These are phyloP conservation scores for Mallotus japonicus DNA, from an alignment of 441 rosid species.

Conservation along the genomic window DNA sequence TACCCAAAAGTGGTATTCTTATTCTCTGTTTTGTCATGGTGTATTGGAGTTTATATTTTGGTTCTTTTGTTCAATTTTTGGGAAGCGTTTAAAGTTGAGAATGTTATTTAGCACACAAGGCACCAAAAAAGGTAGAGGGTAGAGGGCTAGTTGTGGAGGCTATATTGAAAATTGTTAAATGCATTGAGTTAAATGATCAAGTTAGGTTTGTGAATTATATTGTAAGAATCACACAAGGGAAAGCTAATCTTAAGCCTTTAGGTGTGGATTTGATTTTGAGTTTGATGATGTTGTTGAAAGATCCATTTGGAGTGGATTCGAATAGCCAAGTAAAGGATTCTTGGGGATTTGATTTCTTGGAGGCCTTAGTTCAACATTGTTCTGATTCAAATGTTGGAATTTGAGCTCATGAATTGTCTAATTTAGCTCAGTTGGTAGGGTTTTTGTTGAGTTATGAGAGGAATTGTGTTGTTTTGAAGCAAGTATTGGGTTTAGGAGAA, in stretches of 20 bases:
- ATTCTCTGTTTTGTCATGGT: too few species aligned
- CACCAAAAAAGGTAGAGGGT: conserved; percentile 87
- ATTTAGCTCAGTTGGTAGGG: conserved; percentile 75
- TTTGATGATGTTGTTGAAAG: conserved; percentile 48
- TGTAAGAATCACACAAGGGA: conserved; percentile 69
- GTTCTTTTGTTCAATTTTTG: too few species aligned
- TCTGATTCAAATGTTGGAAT: conserved; percentile 53
- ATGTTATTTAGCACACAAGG: conserved; percentile 61
- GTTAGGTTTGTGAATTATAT: conserved; percentile 50
- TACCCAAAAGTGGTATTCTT: too few species aligned
- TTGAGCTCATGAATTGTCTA: conserved; percentile 79
- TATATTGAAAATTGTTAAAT: conserved; percentile 60
- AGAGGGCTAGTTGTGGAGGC: conserved; percentile 81
- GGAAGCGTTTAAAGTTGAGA: too few species aligned
- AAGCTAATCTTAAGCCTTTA: conserved; percentile 59
- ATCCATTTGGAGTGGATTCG: conserved; percentile 41
- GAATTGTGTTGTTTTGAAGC: conserved; percentile 47
- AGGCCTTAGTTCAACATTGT: conserved; percentile 68
- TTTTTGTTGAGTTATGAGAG: conserved; percentile 46
- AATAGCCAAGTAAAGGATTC: conserved; percentile 32
- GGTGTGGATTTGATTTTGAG: conserved; percentile 72
- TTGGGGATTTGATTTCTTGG: conserved; percentile 62
- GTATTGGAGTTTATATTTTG: too few species aligned
- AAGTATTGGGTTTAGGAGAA: conserved; percentile 46
- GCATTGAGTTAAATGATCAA: conserved; percentile 53